Conservation (phyloP, 1,284 basidiomycete species). For the Peniophora sp. region DNA sequence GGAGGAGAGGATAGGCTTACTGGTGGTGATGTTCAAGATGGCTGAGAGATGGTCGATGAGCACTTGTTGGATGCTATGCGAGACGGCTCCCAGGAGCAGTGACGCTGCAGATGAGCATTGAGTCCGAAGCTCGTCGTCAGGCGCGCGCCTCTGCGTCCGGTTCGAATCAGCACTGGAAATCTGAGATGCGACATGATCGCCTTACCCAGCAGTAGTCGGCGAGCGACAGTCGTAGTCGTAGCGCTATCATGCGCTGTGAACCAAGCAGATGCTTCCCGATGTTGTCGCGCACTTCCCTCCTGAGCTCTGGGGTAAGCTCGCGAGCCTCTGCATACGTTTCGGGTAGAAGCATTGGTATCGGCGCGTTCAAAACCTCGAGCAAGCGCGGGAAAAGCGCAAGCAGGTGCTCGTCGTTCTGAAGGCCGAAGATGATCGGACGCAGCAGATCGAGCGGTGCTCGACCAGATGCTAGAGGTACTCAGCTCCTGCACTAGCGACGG, state of each 20-base stretch:
- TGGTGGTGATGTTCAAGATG: conserved; percentile 32
- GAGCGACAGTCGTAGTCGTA: conserved; percentile 49
- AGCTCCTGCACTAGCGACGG: conserved; percentile 1
- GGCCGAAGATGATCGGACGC: conserved; percentile 44
- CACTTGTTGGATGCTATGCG: conserved; percentile 43
- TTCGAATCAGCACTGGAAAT: background rate
- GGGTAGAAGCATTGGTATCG: conserved; percentile 23
- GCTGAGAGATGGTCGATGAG: conserved; percentile 50
- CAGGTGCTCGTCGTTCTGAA: conserved; percentile 26
- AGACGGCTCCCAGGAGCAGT: conserved; percentile 40
- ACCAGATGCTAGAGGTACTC: conserved; percentile 28
- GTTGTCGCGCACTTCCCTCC: conserved; percentile 37
- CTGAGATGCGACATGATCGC: conserved; percentile 3
- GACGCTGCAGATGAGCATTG: conserved; percentile 45
- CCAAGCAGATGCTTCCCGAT: conserved; percentile 54
- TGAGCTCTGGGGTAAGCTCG: conserved; percentile 22
- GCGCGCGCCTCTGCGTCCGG: conserved; percentile 7
- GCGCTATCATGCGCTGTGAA: conserved; percentile 39
- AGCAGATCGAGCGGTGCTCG: conserved; percentile 43
- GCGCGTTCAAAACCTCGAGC: conserved; percentile 32
- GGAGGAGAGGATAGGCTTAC: conserved; percentile 16
- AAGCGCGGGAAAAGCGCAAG: conserved; percentile 34
- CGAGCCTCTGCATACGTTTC: conserved; percentile 21
- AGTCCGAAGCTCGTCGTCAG: conserved; percentile 24
- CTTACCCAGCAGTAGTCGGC: conserved; percentile 62